Conservation (phyloP, 371 early-diverging fungal species). For the Chytridium lagenaria region DNA sequence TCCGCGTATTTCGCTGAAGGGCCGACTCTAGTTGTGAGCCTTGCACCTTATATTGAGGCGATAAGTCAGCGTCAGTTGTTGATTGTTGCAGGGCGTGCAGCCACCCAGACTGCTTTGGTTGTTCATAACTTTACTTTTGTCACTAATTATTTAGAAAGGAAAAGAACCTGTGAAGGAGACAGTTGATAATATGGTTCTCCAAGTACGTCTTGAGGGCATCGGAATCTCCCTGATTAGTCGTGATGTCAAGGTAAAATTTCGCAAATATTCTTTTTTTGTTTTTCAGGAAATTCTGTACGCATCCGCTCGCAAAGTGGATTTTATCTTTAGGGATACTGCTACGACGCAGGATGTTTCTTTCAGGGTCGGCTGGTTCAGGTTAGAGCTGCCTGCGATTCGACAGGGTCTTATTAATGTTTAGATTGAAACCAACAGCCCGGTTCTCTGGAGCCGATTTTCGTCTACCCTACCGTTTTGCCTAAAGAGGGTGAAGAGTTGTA, state of each 20-base stretch:
- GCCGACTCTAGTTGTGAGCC: constrained; percentile 75
- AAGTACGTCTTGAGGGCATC: constrained; percentile 81
- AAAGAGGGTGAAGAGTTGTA: constrained; percentile 67
- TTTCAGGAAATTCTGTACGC: constrained; percentile 83
- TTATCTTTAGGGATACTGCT: constrained; percentile 77
- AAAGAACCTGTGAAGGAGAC: constrained; percentile 43
- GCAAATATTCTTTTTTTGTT: background rate
- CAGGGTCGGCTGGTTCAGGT: constrained; percentile 87
- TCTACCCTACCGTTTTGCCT: constrained; percentile 88
- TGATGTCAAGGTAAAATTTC: constrained; percentile 45
- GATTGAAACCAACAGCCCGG: constrained; percentile 94
- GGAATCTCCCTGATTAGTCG: constrained; percentile 87
- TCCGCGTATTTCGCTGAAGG: constrained; percentile 89
- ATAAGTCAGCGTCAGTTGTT: constrained; percentile 37
- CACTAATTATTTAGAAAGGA: constrained; percentile 8
- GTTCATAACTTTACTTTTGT: background rate
- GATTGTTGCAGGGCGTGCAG: constrained; percentile 30
- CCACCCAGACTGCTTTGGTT: background rate
- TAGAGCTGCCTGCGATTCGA: background rate
- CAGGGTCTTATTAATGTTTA: constrained; percentile 33
- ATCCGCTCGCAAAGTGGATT: constrained; percentile 74
- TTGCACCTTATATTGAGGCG: constrained; percentile 72
- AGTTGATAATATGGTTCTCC: constrained; percentile 67
- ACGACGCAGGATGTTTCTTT: constrained; percentile 76
- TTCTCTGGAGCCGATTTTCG: constrained; percentile 81